Evolutionary conservation across 805 yeast species (phyloP), one percentile per base, ranked within the genome.

Genomic region (Blastobotrys mokoenaii): DNA sequence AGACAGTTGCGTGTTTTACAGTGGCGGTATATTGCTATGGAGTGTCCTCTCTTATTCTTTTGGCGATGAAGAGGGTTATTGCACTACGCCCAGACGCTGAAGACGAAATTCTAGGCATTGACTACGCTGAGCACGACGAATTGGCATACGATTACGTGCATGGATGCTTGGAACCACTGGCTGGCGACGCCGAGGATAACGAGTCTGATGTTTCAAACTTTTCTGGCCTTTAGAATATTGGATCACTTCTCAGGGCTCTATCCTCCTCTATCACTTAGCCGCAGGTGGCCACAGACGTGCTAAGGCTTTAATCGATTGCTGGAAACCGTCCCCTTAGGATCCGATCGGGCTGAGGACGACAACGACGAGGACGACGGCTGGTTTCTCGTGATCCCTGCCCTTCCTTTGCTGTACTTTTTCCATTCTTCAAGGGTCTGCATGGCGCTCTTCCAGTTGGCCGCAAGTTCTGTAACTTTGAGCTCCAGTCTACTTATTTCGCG

Each of bases 81-180:
- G 70, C 87, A 54, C 70, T 90, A 61, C 79, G 97, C 70, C 76
- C 88, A 57, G 74, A 79, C 53, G 84, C 84, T 58, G 96, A 88
- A 51, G 90, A 84, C 63, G 97, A 90, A 68, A 77, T 81, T 52
- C 61, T 80, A 54, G 97, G 97, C 50, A 82, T 93, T 27, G 98
- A 90, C 67, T 74, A 81, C 51, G 80, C 87, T 16, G 88, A 89
- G 71, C 86, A 88, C 59, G 96, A 96, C 56, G 97, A 89, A 66
- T 80, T 77, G 63, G 84, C 94, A 29, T 84, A 70, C 55, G 70
- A 67, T 20, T 51, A 51, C 40, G 38, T 48, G 3, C 51, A 62
- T 32, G 35, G 27, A 8, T 22, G 8, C 27, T 5, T 22, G 27
- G 27, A 22, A 8, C 27, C 27, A 8, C 8, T 22, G 27, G 27